Evolutionary conservation across 768 basidiomycete genomes (phyloP), one percentile per base, ranked within the genome.

Genomic region (Cytidiella melzeri): DNA sequence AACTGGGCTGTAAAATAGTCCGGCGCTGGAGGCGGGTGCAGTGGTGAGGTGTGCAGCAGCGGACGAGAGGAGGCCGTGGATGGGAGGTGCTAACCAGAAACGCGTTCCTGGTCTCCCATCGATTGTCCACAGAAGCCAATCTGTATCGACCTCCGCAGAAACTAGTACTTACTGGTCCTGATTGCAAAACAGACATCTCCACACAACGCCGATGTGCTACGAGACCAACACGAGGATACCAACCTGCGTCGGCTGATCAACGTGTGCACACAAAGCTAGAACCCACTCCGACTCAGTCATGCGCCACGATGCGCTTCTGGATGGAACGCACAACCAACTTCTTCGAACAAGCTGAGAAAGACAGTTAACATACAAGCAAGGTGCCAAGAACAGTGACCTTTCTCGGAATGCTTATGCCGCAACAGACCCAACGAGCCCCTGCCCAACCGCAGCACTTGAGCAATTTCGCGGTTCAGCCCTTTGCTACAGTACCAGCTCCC

Each of bases 221-320:
- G 40, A 41, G 43, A 34, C 26, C 19, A 48, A 49, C 52, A 49
- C 48, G 48, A 54, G 52, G 46, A 54, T 54, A 54, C 52, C 52
- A 47, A 53, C 41, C 47, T 50, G 38, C 36, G 46, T 38, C 49
- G 53, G 43, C 24, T 7, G 7, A 34, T 34, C 9, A 7, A 34
- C 30, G 30, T 34, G 30, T 34, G 30, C 30, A 15, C 30, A 34
- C 30, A 34, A 7, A 49, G 43, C 49, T 47, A 45, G 50, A 54
- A 37, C 30, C 7, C 30, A 15, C 30, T 7, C 30, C 9, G 30
- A 15, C 30, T 7, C 30, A 34, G 9, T 15, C 30, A 34, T 34
- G 30, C 30, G 30, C 30, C 30, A 34, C 30, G 15, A 34, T 7
- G 30, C 7, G 30, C 30, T 34, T 34, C 30, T 34, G 15, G 30